Conservation (phyloP, 1,139 yeast genomes). For the Magnusiomyces tetraspermus region DNA sequence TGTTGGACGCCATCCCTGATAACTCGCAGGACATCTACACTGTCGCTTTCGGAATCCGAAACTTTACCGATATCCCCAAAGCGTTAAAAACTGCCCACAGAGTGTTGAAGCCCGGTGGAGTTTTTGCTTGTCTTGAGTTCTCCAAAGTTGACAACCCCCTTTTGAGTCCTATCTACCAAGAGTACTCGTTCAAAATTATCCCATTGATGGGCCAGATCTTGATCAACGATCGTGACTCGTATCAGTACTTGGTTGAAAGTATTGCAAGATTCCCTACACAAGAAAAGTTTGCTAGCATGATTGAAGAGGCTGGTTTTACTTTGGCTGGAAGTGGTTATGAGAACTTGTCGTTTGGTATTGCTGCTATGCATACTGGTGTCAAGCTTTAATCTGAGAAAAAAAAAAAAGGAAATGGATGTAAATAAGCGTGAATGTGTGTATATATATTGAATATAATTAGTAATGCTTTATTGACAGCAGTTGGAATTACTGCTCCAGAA, state of each 20-base stretch:
- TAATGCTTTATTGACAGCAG: too few relatives aligned
- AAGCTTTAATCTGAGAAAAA: constrained; percentile 40
- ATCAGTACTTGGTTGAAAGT: constrained; percentile 91
- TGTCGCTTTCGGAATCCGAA: constrained; percentile 94
- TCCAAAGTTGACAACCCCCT: constrained; percentile 80
- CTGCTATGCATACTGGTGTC: constrained; percentile 93
- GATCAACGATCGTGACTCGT: constrained; percentile 91
- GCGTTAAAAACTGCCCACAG: constrained; percentile 92
- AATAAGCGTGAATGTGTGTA: neutral
- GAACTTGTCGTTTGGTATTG: constrained; percentile 91
- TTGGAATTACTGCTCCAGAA: too few relatives aligned
- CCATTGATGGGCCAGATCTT: constrained; percentile 94
- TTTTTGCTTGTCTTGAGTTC: constrained; percentile 95
- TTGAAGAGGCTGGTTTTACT: constrained; percentile 88
- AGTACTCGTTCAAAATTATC: constrained; percentile 81
- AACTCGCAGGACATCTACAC: constrained; percentile 91
- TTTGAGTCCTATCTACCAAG: constrained; percentile 67
- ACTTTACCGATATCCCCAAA: constrained; percentile 88
- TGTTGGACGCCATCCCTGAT: constrained; percentile 70
- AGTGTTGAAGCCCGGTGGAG: constrained; percentile 96
- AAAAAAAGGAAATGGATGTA: neutral
- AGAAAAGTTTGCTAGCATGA: constrained; percentile 84
- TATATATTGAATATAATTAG: too few relatives aligned
- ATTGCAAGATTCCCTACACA: constrained; percentile 87
- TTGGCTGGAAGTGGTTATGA: constrained; percentile 88